phyloP scores from a whole-genome alignment of 371 early-diverging fungal genomes.

The Mucor racemosus region DNA sequence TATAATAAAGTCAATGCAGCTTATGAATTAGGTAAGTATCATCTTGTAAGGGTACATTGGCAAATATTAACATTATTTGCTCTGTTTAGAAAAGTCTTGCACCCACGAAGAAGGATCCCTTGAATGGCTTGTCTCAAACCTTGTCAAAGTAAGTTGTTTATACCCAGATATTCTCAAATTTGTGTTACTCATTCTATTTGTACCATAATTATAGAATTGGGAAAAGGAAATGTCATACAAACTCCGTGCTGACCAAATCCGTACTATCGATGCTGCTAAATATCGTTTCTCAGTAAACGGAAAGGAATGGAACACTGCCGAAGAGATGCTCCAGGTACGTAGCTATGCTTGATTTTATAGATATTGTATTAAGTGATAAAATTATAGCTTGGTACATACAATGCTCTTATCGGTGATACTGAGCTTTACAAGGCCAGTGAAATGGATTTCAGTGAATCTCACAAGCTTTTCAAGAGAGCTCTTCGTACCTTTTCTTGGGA shows the following conservation, averaged over 20 bases:
- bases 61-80: background rate
- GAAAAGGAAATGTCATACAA: slow-evolving; percentile 63
- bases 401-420: slow-evolving; percentile 60
- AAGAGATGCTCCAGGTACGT: slow-evolving; percentile 53
- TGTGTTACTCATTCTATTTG: background rate
- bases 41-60: background rate
- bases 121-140: slow-evolving; percentile 52
- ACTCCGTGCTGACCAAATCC: slow-evolving; percentile 51
- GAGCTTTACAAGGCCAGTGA: slow-evolving; percentile 59
- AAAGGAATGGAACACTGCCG: slow-evolving; percentile 38
- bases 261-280: slow-evolving; percentile 50
- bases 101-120: slow-evolving; percentile 52
- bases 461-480: slow-evolving; percentile 56
- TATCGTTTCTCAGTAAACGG: slow-evolving; percentile 59
- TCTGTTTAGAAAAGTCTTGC: slow-evolving; percentile 39
- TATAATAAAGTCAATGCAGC: slow-evolving; percentile 53
- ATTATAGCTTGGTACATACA: slow-evolving; percentile 56
- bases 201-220: slow-evolving; percentile 45
- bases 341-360: background rate
- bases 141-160: slow-evolving; percentile 46
- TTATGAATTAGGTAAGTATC: slow-evolving; percentile 42
- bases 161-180: background rate
- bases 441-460: slow-evolving; percentile 55
- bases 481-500: slow-evolving; percentile 59
- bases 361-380: background rate